Conservation (phyloP, 768 basidiomycete genomes). For the Clitopilus passeckerianus region DNA sequence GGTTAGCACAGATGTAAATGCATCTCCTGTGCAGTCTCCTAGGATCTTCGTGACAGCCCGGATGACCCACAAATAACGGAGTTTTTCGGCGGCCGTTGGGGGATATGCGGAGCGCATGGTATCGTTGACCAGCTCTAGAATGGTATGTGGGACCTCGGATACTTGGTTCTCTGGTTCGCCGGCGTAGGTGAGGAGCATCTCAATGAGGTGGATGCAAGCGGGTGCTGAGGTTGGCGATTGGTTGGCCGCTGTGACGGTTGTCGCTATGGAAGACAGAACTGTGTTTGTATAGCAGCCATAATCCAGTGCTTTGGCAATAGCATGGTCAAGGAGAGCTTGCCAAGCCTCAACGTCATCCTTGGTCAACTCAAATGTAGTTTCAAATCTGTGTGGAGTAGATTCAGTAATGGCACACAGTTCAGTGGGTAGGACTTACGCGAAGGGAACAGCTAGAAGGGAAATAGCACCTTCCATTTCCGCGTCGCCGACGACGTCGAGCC, state of each 20-base stretch:
- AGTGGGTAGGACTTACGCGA: conserved; percentile 38
- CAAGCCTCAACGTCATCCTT: conserved; percentile 53
- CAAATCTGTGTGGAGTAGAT: conserved; percentile 5
- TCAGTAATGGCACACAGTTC: background rate
- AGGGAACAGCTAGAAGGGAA: conserved; percentile 56
- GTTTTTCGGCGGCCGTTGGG: conserved; percentile 48
- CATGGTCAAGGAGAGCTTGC: conserved; percentile 50
- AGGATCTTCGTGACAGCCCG: conserved; percentile 49
- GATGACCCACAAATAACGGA: conserved; percentile 58
- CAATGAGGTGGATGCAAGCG: conserved; percentile 43
- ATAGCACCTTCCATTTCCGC: conserved; percentile 52
- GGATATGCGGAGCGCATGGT: conserved; percentile 63
- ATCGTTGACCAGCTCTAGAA: conserved; percentile 59
- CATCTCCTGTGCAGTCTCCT: conserved; percentile 48
- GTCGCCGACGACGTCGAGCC: conserved; percentile 36
- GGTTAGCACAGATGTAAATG: conserved; percentile 41
- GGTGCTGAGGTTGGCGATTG: conserved; percentile 33
- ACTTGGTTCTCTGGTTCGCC: conserved; percentile 36
- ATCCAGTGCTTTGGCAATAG: conserved; percentile 55
- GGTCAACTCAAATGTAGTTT: conserved; percentile 45
- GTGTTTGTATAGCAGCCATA: conserved; percentile 46
- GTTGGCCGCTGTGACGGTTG: conserved; percentile 25
- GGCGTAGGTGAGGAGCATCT: conserved; percentile 53
- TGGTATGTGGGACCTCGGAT: conserved; percentile 44
- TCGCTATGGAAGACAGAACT: conserved; percentile 56